These are phyloP conservation scores for Xylaria sp. DNA, from an alignment of 2,329 filamentous ascomycete species.

Conservation along the genomic window DNA sequence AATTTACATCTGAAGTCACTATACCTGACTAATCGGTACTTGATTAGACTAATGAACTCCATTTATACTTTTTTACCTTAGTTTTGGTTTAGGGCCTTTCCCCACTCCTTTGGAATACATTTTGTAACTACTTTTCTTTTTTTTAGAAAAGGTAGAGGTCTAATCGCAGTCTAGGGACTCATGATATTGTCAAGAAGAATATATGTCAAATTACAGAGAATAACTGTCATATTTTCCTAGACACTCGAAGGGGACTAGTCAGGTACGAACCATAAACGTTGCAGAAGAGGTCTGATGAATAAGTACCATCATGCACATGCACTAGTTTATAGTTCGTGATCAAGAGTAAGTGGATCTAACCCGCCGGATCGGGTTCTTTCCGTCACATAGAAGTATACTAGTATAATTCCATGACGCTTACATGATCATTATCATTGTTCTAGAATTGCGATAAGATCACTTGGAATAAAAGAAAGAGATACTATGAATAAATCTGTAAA, in stretches of 20 bases:
- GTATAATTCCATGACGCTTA: conserved; percentile 36
- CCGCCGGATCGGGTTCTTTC: conserved; percentile 16
- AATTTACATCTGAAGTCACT: neutral
- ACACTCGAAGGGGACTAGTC: conserved; percentile 13
- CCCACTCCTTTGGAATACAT: neutral
- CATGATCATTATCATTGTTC: conserved; percentile 3
- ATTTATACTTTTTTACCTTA: neutral
- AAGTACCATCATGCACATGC: neutral
- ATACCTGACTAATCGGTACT: neutral
- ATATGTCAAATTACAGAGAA: neutral
- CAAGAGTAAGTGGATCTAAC: conserved; percentile 11
- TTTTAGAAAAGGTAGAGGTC: neutral
- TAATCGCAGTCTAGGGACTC: neutral
- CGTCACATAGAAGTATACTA: too few species aligned
- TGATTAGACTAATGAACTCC: neutral
- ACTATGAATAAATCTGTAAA: neutral
- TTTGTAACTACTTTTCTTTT: neutral
- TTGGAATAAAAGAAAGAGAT: neutral
- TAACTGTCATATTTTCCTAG: neutral
- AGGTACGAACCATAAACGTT: neutral
- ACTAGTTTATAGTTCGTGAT: too few species aligned
- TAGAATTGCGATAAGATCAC: neutral
- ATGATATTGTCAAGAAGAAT: neutral
- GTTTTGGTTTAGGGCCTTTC: neutral
- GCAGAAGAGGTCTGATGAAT: neutral